These are phyloP conservation scores for Globisporangium nunn DNA, from an alignment of 352 stramenopile genomes.

Conservation along the genomic window DNA sequence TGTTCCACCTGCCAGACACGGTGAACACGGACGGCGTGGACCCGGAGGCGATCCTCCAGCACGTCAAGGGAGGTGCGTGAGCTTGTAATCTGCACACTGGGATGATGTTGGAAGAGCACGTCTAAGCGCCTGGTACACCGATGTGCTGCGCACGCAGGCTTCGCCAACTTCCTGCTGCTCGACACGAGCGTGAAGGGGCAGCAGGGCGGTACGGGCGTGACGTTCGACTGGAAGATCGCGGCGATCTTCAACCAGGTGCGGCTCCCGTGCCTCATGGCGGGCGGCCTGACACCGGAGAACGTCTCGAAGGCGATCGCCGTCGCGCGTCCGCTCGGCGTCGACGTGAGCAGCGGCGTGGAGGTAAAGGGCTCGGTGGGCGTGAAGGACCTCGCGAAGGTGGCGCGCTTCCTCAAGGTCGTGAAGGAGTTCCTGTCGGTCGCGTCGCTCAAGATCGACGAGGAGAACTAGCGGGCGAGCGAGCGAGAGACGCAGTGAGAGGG, in stretches of 20 bases:
- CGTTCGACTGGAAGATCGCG: slow-evolving; percentile 96
- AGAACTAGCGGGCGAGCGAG: slow-evolving; percentile 22
- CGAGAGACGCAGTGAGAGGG: background rate
- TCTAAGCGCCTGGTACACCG: background rate
- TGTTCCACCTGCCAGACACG: slow-evolving; percentile 90
- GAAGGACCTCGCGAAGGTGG: slow-evolving; percentile 57
- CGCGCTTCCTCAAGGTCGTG: slow-evolving; percentile 54
- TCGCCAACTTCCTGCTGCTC: slow-evolving; percentile 90
- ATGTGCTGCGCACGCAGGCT: slow-evolving; percentile 14
- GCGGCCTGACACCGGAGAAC: slow-evolving; percentile 92
- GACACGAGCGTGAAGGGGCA: slow-evolving; percentile 95
- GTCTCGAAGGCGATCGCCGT: slow-evolving; percentile 84
- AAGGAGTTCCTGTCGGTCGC: slow-evolving; percentile 53
- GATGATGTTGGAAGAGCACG: background rate
- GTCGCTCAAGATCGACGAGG: slow-evolving; percentile 59
- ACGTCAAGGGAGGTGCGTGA: slow-evolving; percentile 33
- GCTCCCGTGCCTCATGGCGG: slow-evolving; percentile 95
- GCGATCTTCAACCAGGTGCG: slow-evolving; percentile 84
- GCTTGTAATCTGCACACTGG: background rate
- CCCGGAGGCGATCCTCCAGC: slow-evolving; percentile 60
- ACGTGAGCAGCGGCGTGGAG: slow-evolving; percentile 96
- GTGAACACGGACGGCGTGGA: slow-evolving; percentile 66
- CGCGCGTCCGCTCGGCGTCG: slow-evolving; percentile 88
- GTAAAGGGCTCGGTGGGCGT: slow-evolving; percentile 55
- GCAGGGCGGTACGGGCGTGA: slow-evolving; percentile 88